Evolutionary conservation across 108 stramenopile genomes (phyloP).

Genomic region (Stephanodiscus minutulus): DNA sequence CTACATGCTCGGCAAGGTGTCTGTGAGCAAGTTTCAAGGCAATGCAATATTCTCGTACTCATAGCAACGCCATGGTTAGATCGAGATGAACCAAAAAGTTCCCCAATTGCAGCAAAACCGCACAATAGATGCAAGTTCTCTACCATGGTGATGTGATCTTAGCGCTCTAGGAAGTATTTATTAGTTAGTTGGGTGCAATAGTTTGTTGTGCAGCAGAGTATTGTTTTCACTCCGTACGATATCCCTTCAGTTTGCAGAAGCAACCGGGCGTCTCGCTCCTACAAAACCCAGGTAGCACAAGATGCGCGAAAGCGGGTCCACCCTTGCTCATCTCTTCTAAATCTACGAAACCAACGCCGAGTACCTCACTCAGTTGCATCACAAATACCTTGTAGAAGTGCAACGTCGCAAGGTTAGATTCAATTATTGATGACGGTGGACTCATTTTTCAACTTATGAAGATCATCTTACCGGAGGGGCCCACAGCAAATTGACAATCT

Average conservation of each 20-base stretch:
- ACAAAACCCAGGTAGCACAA: not conserved
- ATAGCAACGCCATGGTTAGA: no score
- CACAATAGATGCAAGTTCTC: no score
- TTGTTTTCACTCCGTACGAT: not conserved
- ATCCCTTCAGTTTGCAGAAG: no score
- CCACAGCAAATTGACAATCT: slow-evolving; percentile 89
- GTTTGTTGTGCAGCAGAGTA: not conserved
- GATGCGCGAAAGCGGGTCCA: not conserved
- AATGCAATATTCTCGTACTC: no score
- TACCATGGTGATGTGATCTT: no score
- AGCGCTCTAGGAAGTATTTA: no score
- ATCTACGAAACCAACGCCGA: not conserved
- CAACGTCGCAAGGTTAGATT: not conserved
- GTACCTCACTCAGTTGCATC: slow-evolving; percentile 71
- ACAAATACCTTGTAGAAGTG: slow-evolving; percentile 56
- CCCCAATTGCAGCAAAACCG: no score
- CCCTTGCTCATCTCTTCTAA: not conserved
- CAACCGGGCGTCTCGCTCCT: not conserved
- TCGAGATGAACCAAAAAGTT: no score
- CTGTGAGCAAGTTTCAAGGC: no score
- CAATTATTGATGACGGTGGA: not conserved
- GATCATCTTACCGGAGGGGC: slow-evolving; percentile 37
- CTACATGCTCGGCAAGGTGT: no score
- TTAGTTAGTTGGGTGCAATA: no score
- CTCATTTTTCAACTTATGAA: slow-evolving; percentile 2